Percentiles rank a stretch among this genome's conserved stretches.
Conservation (phyloP, 164 flowering plant species). For the Vitis riparia region DNA sequence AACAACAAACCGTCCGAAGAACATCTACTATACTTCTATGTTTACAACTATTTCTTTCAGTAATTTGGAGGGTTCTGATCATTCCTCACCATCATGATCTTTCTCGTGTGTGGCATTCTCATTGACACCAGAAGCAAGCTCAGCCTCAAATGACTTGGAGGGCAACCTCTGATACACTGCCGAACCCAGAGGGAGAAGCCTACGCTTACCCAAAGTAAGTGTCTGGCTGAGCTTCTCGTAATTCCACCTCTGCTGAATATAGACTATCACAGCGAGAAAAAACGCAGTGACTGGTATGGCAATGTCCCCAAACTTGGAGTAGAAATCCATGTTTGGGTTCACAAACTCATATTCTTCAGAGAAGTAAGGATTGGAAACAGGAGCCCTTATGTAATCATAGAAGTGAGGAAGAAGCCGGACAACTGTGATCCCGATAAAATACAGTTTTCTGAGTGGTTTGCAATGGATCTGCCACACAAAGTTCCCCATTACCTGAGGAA, state of each 20-base stretch:
- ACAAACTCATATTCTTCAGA: slow-evolving; percentile 70
- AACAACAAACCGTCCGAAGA: too few relatives aligned
- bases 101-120: slow-evolving; percentile 14
- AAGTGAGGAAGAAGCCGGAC: slow-evolving; percentile 83
- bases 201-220: slow-evolving; percentile 33
- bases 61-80: slow-evolving; percentile 5
- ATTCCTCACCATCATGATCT: slow-evolving; percentile 28
- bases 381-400: slow-evolving; percentile 65
- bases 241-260: slow-evolving; percentile 76
- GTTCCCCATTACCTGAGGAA: slow-evolving; percentile 86
- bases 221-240: slow-evolving; percentile 51
- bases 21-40: not conserved
- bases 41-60: not conserved
- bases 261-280: slow-evolving; percentile 49
- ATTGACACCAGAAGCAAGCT: slow-evolving; percentile 57
- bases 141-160: slow-evolving; percentile 61
- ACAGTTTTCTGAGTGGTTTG: slow-evolving; percentile 66
- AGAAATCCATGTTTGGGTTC: slow-evolving; percentile 68
- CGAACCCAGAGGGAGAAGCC: slow-evolving; percentile 58
- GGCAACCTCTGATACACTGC: slow-evolving; percentile 69
- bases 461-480: slow-evolving; percentile 65
- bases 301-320: slow-evolving; percentile 68
- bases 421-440: slow-evolving; percentile 64
- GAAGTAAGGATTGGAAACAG: slow-evolving; percentile 66
- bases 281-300: slow-evolving; percentile 59